Evolutionary conservation across 2,329 filamentous ascomycete genomes (phyloP).

Genomic region (Ascochyta lentis): DNA sequence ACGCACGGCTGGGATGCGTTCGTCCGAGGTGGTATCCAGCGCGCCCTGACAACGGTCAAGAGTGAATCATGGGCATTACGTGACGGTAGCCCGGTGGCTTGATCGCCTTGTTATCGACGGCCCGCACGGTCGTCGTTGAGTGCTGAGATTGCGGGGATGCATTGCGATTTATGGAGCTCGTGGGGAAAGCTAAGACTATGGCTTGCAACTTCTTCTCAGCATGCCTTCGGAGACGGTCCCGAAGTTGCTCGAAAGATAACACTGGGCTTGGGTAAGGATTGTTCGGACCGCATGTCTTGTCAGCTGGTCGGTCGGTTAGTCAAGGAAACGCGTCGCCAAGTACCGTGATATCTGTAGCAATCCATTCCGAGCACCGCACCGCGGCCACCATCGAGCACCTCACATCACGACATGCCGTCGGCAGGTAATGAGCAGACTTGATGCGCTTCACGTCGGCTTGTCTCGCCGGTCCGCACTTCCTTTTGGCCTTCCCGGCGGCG

Average conservation of each 20-base stretch:
- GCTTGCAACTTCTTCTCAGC: constrained; percentile 1
- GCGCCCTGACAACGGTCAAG: constrained; percentile 1
- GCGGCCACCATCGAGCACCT: not conserved
- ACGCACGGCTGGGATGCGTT: constrained; percentile 25
- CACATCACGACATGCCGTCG: not conserved
- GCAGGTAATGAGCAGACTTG: not conserved
- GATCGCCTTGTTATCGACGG: constrained; percentile 22
- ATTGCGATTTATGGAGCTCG: constrained; percentile 1
- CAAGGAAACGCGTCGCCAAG: constrained; percentile 31
- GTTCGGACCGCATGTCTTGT: constrained; percentile 1
- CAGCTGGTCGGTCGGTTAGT: constrained; percentile 31
- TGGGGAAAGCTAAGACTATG: constrained; percentile 10
- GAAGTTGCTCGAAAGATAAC: not conserved
- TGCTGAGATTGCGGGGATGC: constrained; percentile 15
- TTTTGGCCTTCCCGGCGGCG: constrained; percentile 15
- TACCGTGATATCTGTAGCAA: constrained; percentile 2
- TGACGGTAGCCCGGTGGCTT: constrained; percentile 27
- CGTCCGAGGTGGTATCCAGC: constrained; percentile 26
- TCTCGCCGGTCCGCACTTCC: constrained; percentile 16
- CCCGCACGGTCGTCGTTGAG: constrained; percentile 16
- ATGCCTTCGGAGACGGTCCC: not conserved
- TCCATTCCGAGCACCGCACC: not conserved
- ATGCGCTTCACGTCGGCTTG: constrained; percentile 17
- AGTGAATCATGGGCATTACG: constrained; percentile 32
- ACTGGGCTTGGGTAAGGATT: not conserved